Evolutionary conservation across 768 basidiomycete species (phyloP).

Genomic region (Dentipellis fragilis): DNA sequence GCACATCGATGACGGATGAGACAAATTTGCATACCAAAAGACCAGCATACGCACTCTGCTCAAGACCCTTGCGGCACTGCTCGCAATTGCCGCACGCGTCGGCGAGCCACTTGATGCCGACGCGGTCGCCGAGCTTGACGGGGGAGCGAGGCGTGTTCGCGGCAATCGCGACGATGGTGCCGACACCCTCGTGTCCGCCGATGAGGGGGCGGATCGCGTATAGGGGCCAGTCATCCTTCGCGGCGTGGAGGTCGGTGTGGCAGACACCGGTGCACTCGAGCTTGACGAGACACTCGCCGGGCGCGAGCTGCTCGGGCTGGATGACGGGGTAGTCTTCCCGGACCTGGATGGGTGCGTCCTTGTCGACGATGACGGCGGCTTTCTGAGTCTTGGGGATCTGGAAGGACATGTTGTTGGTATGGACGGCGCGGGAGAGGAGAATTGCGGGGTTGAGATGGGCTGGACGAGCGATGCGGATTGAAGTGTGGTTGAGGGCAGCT

Average conservation of each 20-base stretch:
- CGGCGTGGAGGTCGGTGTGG: conserved; percentile 76
- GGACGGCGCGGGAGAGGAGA: neutral
- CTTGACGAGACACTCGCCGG: conserved; percentile 70
- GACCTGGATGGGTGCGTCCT: conserved; percentile 23
- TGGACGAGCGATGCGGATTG: too few species aligned
- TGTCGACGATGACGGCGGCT: conserved; percentile 28
- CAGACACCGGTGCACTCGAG: conserved; percentile 76
- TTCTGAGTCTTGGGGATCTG: conserved; percentile 32
- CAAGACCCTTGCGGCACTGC: conserved; percentile 64
- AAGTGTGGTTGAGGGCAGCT: neutral
- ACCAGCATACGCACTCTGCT: conserved; percentile 46
- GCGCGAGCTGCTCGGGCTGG: conserved; percentile 42
- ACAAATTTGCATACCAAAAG: neutral
- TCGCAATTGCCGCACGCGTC: conserved; percentile 70
- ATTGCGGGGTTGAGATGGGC: neutral
- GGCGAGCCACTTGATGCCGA: conserved; percentile 79
- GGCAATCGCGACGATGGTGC: conserved; percentile 72
- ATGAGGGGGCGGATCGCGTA: conserved; percentile 55
- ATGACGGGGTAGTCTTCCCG: conserved; percentile 44
- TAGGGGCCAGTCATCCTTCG: conserved; percentile 73
- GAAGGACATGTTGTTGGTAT: conserved; percentile 3
- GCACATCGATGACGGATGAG: neutral
- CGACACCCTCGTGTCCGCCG: conserved; percentile 76
- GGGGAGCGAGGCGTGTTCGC: conserved; percentile 45
- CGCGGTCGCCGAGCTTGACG: conserved; percentile 68